Conservation (phyloP, 2,329 filamentous ascomycete genomes). For the Colletotrichum sp. region DNA sequence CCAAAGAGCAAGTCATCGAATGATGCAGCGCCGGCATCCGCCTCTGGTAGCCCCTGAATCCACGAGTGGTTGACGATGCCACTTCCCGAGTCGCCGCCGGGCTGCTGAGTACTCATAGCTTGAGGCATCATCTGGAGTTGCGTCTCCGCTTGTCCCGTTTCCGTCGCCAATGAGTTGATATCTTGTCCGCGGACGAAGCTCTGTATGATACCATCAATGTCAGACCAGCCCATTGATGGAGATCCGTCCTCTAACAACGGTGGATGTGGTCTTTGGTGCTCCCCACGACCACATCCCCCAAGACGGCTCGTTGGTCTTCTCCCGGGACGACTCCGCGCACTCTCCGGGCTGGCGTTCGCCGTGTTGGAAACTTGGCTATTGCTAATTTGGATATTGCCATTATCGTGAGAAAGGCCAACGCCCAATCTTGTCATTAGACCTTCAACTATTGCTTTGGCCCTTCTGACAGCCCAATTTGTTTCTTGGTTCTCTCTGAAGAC, state of each 20-base stretch:
- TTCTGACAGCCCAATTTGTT: conserved; percentile 53
- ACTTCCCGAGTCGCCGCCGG: neutral
- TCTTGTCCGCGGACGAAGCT: conserved; percentile 33
- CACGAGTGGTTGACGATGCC: neutral
- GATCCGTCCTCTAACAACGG: neutral
- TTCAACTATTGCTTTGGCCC: conserved; percentile 48
- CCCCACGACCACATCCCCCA: neutral
- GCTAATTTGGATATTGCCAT: neutral
- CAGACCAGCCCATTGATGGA: conserved; percentile 28
- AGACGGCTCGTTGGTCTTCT: neutral
- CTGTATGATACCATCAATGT: conserved; percentile 41
- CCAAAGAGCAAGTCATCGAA: conserved; percentile 35
- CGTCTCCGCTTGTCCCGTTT: neutral
- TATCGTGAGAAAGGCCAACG: conserved; percentile 23
- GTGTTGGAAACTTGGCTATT: neutral
- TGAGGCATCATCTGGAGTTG: neutral
- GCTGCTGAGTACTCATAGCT: neutral
- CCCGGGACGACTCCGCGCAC: neutral
- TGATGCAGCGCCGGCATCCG: conserved; percentile 14
- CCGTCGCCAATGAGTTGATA: neutral
- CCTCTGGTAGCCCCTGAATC: neutral
- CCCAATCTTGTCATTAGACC: conserved; percentile 49
- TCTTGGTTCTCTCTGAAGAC: conserved; percentile 54
- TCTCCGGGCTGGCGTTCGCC: neutral
- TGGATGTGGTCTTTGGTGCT: neutral